Conservation (phyloP, 306 rosid genomes). For the Trichosanthes cucumerina region DNA sequence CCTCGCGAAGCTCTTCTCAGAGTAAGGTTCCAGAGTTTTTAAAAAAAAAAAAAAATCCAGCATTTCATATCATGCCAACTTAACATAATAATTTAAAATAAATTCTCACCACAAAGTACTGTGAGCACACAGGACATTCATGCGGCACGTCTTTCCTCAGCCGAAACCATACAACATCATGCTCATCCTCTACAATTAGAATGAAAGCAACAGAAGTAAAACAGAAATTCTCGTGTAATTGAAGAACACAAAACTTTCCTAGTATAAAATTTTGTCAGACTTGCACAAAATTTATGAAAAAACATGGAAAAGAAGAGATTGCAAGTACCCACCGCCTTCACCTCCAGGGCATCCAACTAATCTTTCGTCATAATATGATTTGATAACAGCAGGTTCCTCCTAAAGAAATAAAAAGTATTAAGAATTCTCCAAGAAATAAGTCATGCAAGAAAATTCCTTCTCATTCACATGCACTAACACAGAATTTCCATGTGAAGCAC, state of each 20-base stretch:
- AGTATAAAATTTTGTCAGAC: background rate
- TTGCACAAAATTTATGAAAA: background rate
- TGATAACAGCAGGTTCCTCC: conserved; percentile 36
- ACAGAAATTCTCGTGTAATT: background rate
- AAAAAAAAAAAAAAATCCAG: background rate
- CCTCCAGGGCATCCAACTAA: conserved; percentile 49
- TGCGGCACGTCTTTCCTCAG: conserved; percentile 37
- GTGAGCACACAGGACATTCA: conserved; percentile 40
- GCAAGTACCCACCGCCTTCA: conserved; percentile 25
- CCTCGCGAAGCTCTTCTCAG: background rate
- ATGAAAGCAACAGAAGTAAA: background rate
- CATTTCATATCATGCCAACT: background rate
- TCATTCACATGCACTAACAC: background rate
- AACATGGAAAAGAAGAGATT: background rate
- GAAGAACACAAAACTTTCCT: background rate
- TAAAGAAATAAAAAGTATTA: conserved; percentile 3
- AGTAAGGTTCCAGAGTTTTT: background rate
- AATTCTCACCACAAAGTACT: conserved; percentile 28
- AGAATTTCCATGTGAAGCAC: background rate
- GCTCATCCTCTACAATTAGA: conserved; percentile 31
- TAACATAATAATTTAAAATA: background rate
- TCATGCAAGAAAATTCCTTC: background rate
- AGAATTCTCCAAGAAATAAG: background rate
- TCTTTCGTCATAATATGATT: conserved; percentile 33
- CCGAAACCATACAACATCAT: conserved; percentile 52